Conservation (phyloP, 2,329 filamentous ascomycete species). For the Ceratocystis lukuohia region DNA sequence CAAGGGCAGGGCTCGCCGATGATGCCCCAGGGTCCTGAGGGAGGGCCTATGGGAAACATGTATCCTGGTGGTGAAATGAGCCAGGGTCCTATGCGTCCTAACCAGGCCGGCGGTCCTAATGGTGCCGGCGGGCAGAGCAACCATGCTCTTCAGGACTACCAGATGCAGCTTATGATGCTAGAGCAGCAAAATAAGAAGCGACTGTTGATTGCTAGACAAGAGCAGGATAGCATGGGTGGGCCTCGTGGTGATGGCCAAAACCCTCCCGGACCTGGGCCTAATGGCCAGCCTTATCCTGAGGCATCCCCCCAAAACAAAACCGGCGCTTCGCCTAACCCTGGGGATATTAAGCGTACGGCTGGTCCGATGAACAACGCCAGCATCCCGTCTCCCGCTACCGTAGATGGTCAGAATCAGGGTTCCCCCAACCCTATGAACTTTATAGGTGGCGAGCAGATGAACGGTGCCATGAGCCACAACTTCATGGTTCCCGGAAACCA, state of each 20-base stretch:
- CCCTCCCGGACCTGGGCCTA: conserved; percentile 43
- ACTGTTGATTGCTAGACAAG: conserved; percentile 67
- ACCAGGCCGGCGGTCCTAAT: conserved; percentile 34
- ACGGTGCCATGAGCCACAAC: conserved; percentile 38
- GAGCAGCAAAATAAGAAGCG: conserved; percentile 83
- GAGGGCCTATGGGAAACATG: conserved; percentile 41
- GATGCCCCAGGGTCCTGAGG: conserved; percentile 61
- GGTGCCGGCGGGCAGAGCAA: conserved; percentile 41
- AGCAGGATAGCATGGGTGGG: conserved; percentile 49
- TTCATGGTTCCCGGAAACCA: conserved; percentile 42
- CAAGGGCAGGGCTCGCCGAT: conserved; percentile 70
- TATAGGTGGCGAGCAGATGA: conserved; percentile 47
- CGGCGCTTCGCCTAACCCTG: conserved; percentile 62
- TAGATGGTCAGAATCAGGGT: conserved; percentile 52
- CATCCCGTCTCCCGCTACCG: conserved; percentile 55
- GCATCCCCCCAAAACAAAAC: conserved; percentile 55
- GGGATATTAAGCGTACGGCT: conserved; percentile 65
- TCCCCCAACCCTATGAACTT: conserved; percentile 54
- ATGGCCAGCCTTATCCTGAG: conserved; percentile 51
- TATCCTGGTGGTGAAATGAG: conserved; percentile 51
- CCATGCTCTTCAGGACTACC: conserved; percentile 73
- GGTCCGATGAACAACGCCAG: conserved; percentile 57
- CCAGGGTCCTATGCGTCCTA: conserved; percentile 43
- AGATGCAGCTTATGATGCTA: conserved; percentile 78
- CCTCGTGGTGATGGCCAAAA: conserved; percentile 39